A percentile compares a stretch with the other conserved stretches of the same genome.
These are phyloP conservation scores for Cyberlindnera nakhonratchasimensis DNA, from an alignment of 805 yeast species.

Conservation along the genomic window DNA sequence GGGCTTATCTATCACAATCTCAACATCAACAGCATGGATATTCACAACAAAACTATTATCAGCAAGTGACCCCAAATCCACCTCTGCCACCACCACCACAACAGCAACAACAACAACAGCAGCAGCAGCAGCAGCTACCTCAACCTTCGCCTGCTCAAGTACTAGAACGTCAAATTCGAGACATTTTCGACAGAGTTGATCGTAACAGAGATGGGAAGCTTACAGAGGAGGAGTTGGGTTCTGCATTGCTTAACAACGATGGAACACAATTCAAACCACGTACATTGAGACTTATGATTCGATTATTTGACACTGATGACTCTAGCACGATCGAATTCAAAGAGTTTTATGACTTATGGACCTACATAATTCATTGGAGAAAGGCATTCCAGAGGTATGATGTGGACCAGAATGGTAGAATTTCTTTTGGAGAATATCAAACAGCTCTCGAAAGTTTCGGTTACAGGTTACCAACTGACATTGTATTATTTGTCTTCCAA, in stretches of 20 bases:
- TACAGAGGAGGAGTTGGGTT: constrained; percentile 53
- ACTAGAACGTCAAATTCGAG: constrained; percentile 44
- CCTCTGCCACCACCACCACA: constrained; percentile 1
- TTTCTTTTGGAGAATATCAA: constrained; percentile 64
- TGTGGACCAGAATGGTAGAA: constrained; percentile 51
- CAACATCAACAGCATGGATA: background rate
- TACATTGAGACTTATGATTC: constrained; percentile 60
- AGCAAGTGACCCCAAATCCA: background rate
- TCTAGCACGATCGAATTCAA: constrained; percentile 46
- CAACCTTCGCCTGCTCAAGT: constrained; percentile 20
- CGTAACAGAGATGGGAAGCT: constrained; percentile 50
- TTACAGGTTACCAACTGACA: constrained; percentile 53
- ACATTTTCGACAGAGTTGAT: constrained; percentile 54
- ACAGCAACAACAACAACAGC: constrained; percentile 10
- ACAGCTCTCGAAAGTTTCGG: constrained; percentile 63
- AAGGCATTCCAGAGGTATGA: constrained; percentile 62
- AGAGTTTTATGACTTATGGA: constrained; percentile 68
- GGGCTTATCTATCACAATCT: background rate
- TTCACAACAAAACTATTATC: constrained; percentile 1
- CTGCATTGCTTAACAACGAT: constrained; percentile 60
- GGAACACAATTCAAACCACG: constrained; percentile 57
- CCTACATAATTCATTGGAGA: constrained; percentile 63
- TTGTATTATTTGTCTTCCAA: constrained; percentile 55
- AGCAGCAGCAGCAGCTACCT: constrained; percentile 9
- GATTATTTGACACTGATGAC: constrained; percentile 52